Evolutionary conservation across 176 grass and related monocot species (phyloP).

Genomic region (Ananas comosus): DNA sequence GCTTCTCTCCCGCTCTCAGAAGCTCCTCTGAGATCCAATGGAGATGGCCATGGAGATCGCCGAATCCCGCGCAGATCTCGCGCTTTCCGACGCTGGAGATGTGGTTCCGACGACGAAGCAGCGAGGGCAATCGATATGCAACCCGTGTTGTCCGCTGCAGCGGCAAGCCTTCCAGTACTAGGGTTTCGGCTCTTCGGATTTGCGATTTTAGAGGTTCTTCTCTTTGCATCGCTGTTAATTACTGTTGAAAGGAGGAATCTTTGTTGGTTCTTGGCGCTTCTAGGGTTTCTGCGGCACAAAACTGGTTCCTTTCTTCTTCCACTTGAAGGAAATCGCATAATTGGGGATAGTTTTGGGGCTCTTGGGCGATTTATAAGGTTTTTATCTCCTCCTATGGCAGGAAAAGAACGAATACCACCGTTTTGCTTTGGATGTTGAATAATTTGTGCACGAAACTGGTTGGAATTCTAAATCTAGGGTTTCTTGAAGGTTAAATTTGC

Average conservation of each 20-base stretch:
- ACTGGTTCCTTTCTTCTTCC: not conserved
- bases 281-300: not conserved
- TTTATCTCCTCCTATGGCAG: constrained; percentile 20
- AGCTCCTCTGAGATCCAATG: constrained; percentile 20
- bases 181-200: constrained; percentile 16
- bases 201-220: not conserved
- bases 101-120: constrained; percentile 8
- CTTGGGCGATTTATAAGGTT: constrained; percentile 21
- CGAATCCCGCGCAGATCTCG: not conserved
- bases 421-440: not conserved
- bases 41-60: constrained; percentile 23
- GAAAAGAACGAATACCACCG: constrained; percentile 31
- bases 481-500: not conserved
- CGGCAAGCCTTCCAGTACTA: constrained; percentile 5
- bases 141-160: not conserved
- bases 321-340: constrained; percentile 10
- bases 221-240: constrained; percentile 7
- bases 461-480: not conserved
- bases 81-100: constrained; percentile 13
- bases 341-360: constrained; percentile 16
- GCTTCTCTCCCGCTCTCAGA: not conserved
- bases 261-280: no score
- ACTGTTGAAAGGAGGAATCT: constrained; percentile 1
- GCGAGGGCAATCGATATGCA: constrained; percentile 10
- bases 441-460: not conserved